Evolutionary conservation across 345 rosid species (phyloP).

Genomic region (Salix caprea): DNA sequence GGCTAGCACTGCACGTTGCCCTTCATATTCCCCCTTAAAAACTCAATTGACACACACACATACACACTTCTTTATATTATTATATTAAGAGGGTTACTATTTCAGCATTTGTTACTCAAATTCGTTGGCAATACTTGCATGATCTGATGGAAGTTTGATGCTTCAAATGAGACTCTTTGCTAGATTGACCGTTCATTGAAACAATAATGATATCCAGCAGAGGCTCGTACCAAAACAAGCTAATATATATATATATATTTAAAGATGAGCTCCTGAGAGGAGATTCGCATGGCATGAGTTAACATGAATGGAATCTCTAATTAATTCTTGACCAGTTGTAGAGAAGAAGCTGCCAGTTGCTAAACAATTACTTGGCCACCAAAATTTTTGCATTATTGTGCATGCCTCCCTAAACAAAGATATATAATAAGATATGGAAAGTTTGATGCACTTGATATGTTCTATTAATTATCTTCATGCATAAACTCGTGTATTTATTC

Average conservation of each 20-base stretch:
- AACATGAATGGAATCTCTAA: neutral
- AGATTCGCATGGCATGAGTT: neutral
- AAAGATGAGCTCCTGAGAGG: neutral
- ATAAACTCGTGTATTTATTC: neutral
- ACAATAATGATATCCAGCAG: constrained; percentile 26
- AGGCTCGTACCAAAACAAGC: neutral
- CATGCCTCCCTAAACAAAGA: constrained; percentile 3
- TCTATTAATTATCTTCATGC: neutral
- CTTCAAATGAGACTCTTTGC: too few relatives aligned
- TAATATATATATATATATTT: neutral
- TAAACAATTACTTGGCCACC: constrained; percentile 1
- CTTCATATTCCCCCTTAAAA: too few relatives aligned
- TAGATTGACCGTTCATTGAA: too few relatives aligned
- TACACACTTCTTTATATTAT: too few relatives aligned
- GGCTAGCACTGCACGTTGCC: too few relatives aligned
- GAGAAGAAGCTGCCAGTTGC: constrained; percentile 6
- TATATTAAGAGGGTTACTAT: too few relatives aligned
- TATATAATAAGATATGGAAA: neutral
- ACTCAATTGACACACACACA: too few relatives aligned
- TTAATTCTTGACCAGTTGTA: neutral
- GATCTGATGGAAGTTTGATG: too few relatives aligned
- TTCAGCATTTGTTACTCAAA: too few relatives aligned
- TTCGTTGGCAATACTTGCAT: too few relatives aligned
- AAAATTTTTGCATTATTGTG: constrained; percentile 8
- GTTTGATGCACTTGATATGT: neutral